Evolutionary conservation across 192 early-diverging fungal species (phyloP).

Genomic region (Spinellus fusiger): DNA sequence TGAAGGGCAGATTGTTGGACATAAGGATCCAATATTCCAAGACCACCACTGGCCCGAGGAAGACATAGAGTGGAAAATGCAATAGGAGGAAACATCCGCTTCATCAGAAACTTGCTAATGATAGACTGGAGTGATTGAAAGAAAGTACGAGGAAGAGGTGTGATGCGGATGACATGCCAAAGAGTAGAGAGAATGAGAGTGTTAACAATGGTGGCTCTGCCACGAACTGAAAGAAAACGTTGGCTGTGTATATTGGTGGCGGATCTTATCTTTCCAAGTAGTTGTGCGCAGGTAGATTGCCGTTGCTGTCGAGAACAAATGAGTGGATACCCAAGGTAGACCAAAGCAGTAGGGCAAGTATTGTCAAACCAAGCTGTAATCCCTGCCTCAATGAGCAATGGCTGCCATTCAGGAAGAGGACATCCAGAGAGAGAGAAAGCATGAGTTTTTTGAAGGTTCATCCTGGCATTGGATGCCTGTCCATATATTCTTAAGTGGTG

Average conservation of each 20-base stretch:
- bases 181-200: conserved; percentile 1
- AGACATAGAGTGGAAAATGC: background rate
- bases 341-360: background rate
- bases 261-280: background rate
- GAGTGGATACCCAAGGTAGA: background rate
- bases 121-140: background rate
- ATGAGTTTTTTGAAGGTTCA: conserved; percentile 12
- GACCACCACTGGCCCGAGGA: background rate
- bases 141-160: background rate
- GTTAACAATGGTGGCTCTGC: background rate
- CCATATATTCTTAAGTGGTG: background rate
- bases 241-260: background rate
- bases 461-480: conserved; percentile 3
- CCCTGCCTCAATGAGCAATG: background rate
- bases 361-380: background rate
- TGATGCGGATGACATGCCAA: conserved; percentile 10
- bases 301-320: background rate
- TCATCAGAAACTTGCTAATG: background rate
- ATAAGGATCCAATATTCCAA: background rate
- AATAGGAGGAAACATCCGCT: background rate
- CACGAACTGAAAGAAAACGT: background rate
- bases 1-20: background rate
- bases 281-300: background rate
- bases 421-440: conserved; percentile 3
- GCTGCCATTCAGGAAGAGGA: background rate